A percentile compares a stretch with the other conserved stretches of the same genome.
These are phyloP conservation scores for Trifolium fragiferum DNA, from an alignment of 306 rosid species.

Conservation along the genomic window DNA sequence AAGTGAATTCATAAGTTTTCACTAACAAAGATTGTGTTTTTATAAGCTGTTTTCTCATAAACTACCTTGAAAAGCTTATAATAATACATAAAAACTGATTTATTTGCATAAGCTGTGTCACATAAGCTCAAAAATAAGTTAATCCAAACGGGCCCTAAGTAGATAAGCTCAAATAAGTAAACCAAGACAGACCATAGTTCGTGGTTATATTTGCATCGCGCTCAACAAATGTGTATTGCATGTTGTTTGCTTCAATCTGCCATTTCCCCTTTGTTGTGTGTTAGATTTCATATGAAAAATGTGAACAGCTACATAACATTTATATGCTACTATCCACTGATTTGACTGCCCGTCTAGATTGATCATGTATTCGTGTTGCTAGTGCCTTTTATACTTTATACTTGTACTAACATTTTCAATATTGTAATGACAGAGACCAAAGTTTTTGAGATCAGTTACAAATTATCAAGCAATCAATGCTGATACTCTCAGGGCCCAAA, in stretches of 20 bases:
- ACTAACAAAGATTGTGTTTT: too few species aligned
- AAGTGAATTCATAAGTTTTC: too few species aligned
- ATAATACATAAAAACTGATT: too few species aligned
- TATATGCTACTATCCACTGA: background rate
- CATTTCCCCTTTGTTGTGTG: background rate
- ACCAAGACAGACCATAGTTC: background rate
- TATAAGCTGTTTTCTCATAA: too few species aligned
- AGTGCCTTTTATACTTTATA: background rate
- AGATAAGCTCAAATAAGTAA: too few species aligned
- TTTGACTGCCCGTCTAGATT: background rate
- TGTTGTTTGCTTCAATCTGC: conserved; percentile 30
- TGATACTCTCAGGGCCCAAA: conserved; percentile 89
- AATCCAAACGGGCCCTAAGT: too few species aligned
- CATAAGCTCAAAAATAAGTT: too few species aligned
- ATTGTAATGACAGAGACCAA: conserved; percentile 69
- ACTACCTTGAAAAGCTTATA: too few species aligned
- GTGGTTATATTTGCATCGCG: too few species aligned
- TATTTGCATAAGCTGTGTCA: too few species aligned
- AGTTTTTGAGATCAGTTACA: conserved; percentile 71
- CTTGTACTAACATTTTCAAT: conserved; percentile 30
- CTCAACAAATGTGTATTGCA: background rate
- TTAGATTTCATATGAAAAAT: conserved; percentile 11
- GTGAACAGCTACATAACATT: background rate
- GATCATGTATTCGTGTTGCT: background rate
- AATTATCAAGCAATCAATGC: conserved; percentile 88